Evolutionary conservation across 202 grass and related monocot genomes (phyloP).

Genomic region (Eragrostis tef): DNA sequence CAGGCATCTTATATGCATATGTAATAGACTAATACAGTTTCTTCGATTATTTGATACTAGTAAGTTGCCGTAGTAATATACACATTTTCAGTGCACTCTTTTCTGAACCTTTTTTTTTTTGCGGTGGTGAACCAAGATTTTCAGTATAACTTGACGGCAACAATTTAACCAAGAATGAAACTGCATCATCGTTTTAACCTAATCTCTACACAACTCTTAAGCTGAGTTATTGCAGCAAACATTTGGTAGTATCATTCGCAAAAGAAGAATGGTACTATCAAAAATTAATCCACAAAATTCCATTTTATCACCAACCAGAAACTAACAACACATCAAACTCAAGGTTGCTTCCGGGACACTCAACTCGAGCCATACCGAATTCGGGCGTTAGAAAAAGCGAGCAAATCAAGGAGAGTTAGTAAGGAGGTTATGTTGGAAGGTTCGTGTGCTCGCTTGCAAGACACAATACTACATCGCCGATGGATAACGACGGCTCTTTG

Average conservation of each 20-base stretch:
- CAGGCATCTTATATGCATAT: too few relatives aligned
- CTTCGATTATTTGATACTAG: too few relatives aligned
- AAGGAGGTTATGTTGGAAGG: conserved; percentile 6
- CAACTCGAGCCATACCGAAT: conserved; percentile 11
- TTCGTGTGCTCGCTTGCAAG: conserved; percentile 36
- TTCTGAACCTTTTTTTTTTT: too few relatives aligned
- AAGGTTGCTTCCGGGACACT: conserved; percentile 44
- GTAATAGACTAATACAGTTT: background rate
- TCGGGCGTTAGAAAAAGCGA: conserved; percentile 29
- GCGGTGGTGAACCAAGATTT: too few relatives aligned
- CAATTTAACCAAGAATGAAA: background rate
- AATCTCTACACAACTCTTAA: too few relatives aligned
- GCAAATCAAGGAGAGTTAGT: background rate
- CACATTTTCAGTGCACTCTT: background rate
- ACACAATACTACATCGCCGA: conserved; percentile 4
- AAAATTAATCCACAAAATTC: background rate
- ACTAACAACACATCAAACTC: background rate
- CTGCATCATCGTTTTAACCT: background rate
- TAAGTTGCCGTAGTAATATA: background rate
- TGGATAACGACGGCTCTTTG: conserved; percentile 23
- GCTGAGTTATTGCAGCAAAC: background rate
- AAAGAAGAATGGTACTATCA: too few relatives aligned
- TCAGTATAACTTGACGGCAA: too few relatives aligned
- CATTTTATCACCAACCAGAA: background rate
- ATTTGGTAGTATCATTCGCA: too few relatives aligned